phyloP scores from a whole-genome alignment of 345 rosid genomes.

The Lepidium didymum region DNA sequence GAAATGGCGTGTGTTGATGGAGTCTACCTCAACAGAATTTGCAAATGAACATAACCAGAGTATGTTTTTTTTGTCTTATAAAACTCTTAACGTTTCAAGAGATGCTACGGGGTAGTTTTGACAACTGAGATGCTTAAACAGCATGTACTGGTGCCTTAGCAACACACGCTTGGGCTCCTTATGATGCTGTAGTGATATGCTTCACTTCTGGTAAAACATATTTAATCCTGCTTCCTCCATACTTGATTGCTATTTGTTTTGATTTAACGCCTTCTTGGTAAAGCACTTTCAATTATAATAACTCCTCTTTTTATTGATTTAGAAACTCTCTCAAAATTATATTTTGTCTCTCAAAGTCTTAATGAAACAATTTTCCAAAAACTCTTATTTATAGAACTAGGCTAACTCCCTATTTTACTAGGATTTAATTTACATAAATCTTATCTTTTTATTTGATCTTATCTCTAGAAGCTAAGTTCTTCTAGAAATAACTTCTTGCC shows the following conservation, averaged over 20 bases:
- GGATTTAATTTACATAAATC: too few species aligned
- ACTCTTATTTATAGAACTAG: too few species aligned
- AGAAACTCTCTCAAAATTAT: too few species aligned
- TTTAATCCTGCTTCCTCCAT: background rate
- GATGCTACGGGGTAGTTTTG: slow-evolving; percentile 31
- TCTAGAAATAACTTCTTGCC: too few species aligned
- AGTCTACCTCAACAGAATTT: slow-evolving; percentile 26
- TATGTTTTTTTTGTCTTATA: background rate
- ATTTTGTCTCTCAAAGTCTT: too few species aligned
- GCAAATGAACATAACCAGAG: slow-evolving; percentile 27
- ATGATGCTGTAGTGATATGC: slow-evolving; percentile 67
- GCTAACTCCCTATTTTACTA: too few species aligned
- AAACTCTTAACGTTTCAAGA: background rate
- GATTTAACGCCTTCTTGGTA: slow-evolving; percentile 9
- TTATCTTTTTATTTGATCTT: too few species aligned
- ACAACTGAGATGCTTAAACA: slow-evolving; percentile 39
- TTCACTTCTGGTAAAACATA: slow-evolving; percentile 64
- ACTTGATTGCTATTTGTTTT: background rate
- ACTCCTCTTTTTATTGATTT: too few species aligned
- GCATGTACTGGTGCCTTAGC: background rate
- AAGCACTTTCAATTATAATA: too few species aligned
- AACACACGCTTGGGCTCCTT: slow-evolving; percentile 55
- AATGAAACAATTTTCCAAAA: too few species aligned
- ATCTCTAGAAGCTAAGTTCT: too few species aligned
- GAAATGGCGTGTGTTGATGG: slow-evolving; percentile 57